These are phyloP conservation scores for Thecaphora frezii DNA, from an alignment of 1,284 basidiomycete genomes.

Conservation along the genomic window DNA sequence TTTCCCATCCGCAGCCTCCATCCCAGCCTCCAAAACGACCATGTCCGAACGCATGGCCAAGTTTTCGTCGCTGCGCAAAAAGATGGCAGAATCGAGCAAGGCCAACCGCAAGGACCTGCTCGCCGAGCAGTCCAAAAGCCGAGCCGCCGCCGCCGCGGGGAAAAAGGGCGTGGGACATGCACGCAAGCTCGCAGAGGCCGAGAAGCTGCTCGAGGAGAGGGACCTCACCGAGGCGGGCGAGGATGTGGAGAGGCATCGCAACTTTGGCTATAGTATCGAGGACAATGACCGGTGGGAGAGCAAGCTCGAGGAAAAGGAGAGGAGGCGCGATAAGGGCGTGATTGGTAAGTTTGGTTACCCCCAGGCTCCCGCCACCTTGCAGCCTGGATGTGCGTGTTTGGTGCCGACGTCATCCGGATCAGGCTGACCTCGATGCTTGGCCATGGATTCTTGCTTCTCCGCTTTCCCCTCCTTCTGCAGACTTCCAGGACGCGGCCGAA, in stretches of 20 bases:
- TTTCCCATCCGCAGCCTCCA: no score
- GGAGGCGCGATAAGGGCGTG: slow-evolving; percentile 77
- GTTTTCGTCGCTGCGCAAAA: slow-evolving; percentile 15
- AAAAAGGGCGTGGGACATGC: slow-evolving; percentile 10
- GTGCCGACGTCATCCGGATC: no score
- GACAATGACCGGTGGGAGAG: slow-evolving; percentile 93
- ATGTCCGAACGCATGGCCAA: slow-evolving; percentile 25
- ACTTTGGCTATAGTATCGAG: slow-evolving; percentile 91
- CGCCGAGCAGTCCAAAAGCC: slow-evolving; percentile 31
- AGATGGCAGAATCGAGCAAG: slow-evolving; percentile 34
- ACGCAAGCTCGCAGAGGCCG: slow-evolving; percentile 66
- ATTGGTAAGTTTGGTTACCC: slow-evolving; percentile 69
- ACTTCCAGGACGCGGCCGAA: slow-evolving; percentile 84
- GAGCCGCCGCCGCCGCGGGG: slow-evolving; percentile 19
- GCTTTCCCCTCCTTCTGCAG: slow-evolving; percentile 61
- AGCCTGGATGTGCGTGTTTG: no score
- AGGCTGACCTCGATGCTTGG: not conserved
- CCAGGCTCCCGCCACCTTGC: no score
- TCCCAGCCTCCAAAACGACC: not conserved
- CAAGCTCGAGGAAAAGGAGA: slow-evolving; percentile 73
- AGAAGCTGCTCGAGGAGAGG: slow-evolving; percentile 79
- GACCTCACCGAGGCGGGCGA: slow-evolving; percentile 84
- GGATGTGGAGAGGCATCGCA: slow-evolving; percentile 73
- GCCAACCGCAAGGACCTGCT: slow-evolving; percentile 49
- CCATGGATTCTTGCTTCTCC: not conserved